Conservation (phyloP, 371 early-diverging fungal genomes). For the Mucor saturninus region DNA sequence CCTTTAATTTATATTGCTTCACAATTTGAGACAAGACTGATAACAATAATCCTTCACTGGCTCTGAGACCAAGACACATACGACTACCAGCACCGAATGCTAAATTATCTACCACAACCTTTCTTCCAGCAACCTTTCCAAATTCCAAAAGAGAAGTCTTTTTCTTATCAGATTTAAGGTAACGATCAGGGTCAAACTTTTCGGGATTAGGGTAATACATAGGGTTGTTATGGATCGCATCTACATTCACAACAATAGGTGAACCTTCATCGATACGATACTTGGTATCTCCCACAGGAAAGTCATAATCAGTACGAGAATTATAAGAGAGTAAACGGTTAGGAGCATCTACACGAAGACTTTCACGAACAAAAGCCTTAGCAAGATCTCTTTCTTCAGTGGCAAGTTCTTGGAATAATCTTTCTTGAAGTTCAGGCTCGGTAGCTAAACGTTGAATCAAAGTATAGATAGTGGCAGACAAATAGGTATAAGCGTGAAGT, state of each 20-base stretch:
- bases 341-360: slow-evolving; percentile 43
- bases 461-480: slow-evolving; percentile 41
- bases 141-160: slow-evolving; percentile 14
- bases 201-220: slow-evolving; percentile 30
- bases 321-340: slow-evolving; percentile 32
- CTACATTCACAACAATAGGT: slow-evolving; percentile 38
- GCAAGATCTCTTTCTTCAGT: slow-evolving; percentile 17
- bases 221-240: slow-evolving; percentile 41
- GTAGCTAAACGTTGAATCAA: slow-evolving; percentile 45
- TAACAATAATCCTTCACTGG: slow-evolving; percentile 27
- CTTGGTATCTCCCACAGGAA: slow-evolving; percentile 13
- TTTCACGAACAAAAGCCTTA: slow-evolving; percentile 40
- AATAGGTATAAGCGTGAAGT: slow-evolving; percentile 41
- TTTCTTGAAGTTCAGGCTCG: slow-evolving; percentile 34
- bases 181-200: slow-evolving; percentile 35
- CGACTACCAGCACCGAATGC: slow-evolving; percentile 48
- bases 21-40: slow-evolving; percentile 19
- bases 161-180: slow-evolving; percentile 24
- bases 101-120: slow-evolving; percentile 34
- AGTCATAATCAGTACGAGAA: slow-evolving; percentile 41
- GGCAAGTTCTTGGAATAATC: slow-evolving; percentile 12
- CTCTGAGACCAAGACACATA: slow-evolving; percentile 30
- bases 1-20: slow-evolving; percentile 19
- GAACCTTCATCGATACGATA: slow-evolving; percentile 42
- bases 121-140: slow-evolving; percentile 14